A percentile compares a stretch with the other conserved stretches of the same genome.
Conservation (phyloP, 306 rosid species). For the Rosa persica region DNA sequence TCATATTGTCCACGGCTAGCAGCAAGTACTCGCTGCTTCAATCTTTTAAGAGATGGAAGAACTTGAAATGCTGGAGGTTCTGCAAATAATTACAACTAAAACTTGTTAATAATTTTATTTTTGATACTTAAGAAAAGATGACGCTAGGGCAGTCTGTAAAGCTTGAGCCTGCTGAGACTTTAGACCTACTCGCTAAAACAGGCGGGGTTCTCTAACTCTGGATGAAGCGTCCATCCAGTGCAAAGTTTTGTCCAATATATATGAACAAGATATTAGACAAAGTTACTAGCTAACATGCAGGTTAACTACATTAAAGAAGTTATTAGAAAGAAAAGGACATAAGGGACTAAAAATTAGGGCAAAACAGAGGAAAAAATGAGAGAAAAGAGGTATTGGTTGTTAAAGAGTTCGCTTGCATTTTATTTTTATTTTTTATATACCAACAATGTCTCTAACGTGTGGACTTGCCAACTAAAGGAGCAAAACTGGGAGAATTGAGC, state of each 20-base stretch:
- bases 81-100: constrained; percentile 27
- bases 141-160: neutral
- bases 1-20: constrained; percentile 84
- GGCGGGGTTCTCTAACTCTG: neutral
- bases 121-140: neutral
- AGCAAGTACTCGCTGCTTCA: constrained; percentile 77
- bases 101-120: neutral
- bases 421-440: neutral
- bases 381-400: neutral
- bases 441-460: neutral
- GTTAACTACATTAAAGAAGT: neutral
- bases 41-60: constrained; percentile 85
- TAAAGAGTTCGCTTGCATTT: neutral
- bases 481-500: neutral
- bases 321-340: neutral
- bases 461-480: neutral
- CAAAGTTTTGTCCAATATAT: neutral
- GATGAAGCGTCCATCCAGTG: neutral
- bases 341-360: neutral
- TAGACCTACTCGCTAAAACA: neutral
- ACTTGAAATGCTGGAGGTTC: constrained; percentile 96
- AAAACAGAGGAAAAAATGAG: neutral
- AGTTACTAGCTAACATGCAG: neutral
- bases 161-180: neutral
- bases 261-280: neutral